Percentiles rank a stretch among this genome's conserved stretches.
These are phyloP conservation scores for Kwoniella mangroviensis DNA, from an alignment of 768 basidiomycete species.

Conservation along the genomic window DNA sequence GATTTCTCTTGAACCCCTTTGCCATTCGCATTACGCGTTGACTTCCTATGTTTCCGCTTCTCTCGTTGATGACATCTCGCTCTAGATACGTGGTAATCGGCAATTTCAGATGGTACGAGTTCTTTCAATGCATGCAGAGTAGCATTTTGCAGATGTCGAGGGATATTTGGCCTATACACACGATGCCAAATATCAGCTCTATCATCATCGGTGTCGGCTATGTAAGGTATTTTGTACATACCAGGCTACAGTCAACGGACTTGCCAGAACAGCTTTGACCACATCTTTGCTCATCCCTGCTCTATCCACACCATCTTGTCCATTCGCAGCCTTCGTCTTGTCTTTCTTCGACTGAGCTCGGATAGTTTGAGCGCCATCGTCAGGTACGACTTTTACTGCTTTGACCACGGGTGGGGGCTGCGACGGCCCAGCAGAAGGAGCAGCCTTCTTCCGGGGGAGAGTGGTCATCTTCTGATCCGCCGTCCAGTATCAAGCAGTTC, in stretches of 20 bases:
- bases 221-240: slow-evolving; percentile 11
- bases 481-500: background rate
- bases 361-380: slow-evolving; percentile 25
- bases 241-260: slow-evolving; percentile 46
- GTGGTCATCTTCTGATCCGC: background rate
- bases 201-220: background rate
- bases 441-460: background rate
- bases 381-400: background rate
- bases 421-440: background rate
- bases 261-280: slow-evolving; percentile 46
- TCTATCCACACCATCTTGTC: slow-evolving; percentile 15
- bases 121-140: slow-evolving; percentile 36
- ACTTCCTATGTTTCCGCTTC: slow-evolving; percentile 23
- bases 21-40: slow-evolving; percentile 10
- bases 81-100: slow-evolving; percentile 46
- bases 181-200: background rate
- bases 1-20: background rate
- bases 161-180: slow-evolving; percentile 46
- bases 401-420: background rate
- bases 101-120: slow-evolving; percentile 38
- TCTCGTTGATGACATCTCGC: slow-evolving; percentile 41
- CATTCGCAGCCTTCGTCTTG: slow-evolving; percentile 17
- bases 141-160: slow-evolving; percentile 42
- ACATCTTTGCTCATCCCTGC: slow-evolving; percentile 38
- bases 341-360: slow-evolving; percentile 39